These are phyloP conservation scores for Penicillium verhagenii DNA, from an alignment of 495 filamentous ascomycete genomes.

Conservation along the genomic window DNA sequence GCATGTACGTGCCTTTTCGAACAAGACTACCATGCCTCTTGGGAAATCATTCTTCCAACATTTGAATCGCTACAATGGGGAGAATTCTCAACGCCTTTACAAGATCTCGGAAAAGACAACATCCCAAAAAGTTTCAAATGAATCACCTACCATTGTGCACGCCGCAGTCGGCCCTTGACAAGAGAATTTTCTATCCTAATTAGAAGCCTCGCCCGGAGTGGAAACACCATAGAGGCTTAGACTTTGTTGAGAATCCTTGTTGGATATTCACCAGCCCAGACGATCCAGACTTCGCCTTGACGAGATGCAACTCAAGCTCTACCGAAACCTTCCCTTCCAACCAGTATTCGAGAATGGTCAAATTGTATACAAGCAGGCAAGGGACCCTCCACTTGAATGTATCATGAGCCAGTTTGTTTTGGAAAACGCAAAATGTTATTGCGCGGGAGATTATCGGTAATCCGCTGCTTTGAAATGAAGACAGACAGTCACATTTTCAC, in stretches of 20 bases:
- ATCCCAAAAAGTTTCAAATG: background rate
- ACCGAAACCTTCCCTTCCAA: slow-evolving; percentile 6
- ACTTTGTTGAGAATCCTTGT: slow-evolving; percentile 6
- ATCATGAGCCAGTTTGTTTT: background rate
- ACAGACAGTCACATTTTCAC: too few species aligned
- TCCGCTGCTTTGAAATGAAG: background rate
- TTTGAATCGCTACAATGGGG: slow-evolving; percentile 1
- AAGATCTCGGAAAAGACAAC: slow-evolving; percentile 1
- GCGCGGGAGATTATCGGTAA: slow-evolving; percentile 4
- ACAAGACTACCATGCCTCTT: too few species aligned
- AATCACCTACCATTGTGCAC: slow-evolving; percentile 6
- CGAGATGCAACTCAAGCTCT: background rate
- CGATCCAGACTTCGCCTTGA: background rate
- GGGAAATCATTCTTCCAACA: too few species aligned
- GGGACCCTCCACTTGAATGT: slow-evolving; percentile 7
- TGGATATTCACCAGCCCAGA: slow-evolving; percentile 8
- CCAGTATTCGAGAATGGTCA: slow-evolving; percentile 2
- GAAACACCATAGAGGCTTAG: slow-evolving; percentile 2
- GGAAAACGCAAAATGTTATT: slow-evolving; percentile 1
- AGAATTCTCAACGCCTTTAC: slow-evolving; percentile 1
- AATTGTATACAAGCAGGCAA: background rate
- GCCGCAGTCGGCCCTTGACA: slow-evolving; percentile 6
- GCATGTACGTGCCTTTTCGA: too few species aligned
- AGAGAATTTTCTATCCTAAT: slow-evolving; percentile 4
- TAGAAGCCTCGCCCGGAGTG: slow-evolving; percentile 4